Conservation (phyloP, 306 rosid genomes). For the Arachis stenosperma region DNA sequence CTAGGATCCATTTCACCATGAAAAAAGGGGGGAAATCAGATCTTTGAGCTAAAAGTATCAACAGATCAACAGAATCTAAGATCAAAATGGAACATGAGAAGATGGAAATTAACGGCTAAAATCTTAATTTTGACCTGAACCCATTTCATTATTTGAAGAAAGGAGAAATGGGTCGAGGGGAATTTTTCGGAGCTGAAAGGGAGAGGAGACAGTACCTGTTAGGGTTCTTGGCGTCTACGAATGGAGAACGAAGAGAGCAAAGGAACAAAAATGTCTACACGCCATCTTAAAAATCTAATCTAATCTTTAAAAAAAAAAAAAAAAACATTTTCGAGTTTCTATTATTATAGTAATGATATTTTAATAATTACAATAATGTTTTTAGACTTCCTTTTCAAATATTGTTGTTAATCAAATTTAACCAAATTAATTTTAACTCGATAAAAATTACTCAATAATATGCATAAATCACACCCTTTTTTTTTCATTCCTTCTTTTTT, state of each 20-base stretch:
- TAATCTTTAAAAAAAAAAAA: slow-evolving; percentile 8
- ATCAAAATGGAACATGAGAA: slow-evolving; percentile 33
- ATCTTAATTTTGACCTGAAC: neutral
- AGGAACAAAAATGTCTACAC: slow-evolving; percentile 46
- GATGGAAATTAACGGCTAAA: neutral
- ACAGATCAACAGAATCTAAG: slow-evolving; percentile 31
- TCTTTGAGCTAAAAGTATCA: slow-evolving; percentile 37
- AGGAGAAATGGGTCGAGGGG: neutral
- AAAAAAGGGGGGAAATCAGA: slow-evolving; percentile 32
- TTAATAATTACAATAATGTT: neutral
- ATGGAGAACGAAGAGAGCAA: slow-evolving; percentile 41
- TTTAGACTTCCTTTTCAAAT: neutral
- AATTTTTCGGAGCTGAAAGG: slow-evolving; percentile 30
- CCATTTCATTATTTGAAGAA: slow-evolving; percentile 25
- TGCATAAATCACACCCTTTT: too few species aligned
- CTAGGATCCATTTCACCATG: slow-evolving; percentile 37
- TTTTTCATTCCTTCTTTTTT: too few species aligned
- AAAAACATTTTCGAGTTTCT: slow-evolving; percentile 23
- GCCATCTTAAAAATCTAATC: slow-evolving; percentile 43
- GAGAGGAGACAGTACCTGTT: slow-evolving; percentile 49
- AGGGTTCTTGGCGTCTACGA: slow-evolving; percentile 57
- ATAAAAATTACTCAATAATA: too few species aligned
- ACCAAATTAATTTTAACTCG: too few species aligned
- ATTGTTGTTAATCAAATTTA: too few species aligned
- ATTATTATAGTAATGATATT: neutral